phyloP scores from a whole-genome alignment of 1,284 basidiomycete genomes.

The Cryptococcus neoformans region DNA sequence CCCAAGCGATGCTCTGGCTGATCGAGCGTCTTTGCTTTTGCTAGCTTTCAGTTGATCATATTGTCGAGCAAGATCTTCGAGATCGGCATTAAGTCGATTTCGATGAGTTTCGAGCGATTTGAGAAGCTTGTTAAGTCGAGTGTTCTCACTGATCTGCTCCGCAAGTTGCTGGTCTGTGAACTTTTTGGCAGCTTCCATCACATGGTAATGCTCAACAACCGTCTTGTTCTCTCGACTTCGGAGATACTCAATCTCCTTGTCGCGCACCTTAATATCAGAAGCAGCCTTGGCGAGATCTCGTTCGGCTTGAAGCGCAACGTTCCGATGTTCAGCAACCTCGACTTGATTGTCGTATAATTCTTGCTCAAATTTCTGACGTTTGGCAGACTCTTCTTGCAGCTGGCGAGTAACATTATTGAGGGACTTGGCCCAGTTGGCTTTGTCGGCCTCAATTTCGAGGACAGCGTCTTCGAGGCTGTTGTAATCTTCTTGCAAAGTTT shows the following conservation, averaged over 20 bases:
- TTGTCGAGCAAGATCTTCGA: conserved; percentile 77
- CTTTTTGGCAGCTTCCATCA: conserved; percentile 93
- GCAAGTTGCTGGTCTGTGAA: conserved; percentile 89
- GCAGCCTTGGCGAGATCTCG: conserved; percentile 75
- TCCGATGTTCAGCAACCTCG: conserved; percentile 64
- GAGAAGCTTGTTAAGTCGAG: conserved; percentile 38
- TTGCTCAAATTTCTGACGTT: conserved; percentile 71
- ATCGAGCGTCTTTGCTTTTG: conserved; percentile 33
- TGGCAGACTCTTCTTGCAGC: conserved; percentile 50
- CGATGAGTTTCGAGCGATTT: conserved; percentile 41
- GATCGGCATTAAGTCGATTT: conserved; percentile 69
- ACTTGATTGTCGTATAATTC: conserved; percentile 61
- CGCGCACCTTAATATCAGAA: conserved; percentile 72
- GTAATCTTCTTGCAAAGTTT: conserved; percentile 62
- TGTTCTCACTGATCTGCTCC: conserved; percentile 53
- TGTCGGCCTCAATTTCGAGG: conserved; percentile 76
- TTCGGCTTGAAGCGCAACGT: conserved; percentile 71
- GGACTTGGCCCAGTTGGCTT: conserved; percentile 68
- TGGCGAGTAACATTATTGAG: conserved; percentile 60
- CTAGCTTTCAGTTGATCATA: conserved; percentile 69
- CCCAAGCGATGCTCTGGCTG: conserved; percentile 33
- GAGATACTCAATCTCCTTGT: conserved; percentile 81
- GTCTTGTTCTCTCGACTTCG: conserved; percentile 92
- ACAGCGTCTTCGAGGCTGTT: conserved; percentile 84
- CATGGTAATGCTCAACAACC: conserved; percentile 97